These are phyloP conservation scores for Diaporthe helianthi DNA, from an alignment of 2,329 filamentous ascomycete species.

Conservation along the genomic window DNA sequence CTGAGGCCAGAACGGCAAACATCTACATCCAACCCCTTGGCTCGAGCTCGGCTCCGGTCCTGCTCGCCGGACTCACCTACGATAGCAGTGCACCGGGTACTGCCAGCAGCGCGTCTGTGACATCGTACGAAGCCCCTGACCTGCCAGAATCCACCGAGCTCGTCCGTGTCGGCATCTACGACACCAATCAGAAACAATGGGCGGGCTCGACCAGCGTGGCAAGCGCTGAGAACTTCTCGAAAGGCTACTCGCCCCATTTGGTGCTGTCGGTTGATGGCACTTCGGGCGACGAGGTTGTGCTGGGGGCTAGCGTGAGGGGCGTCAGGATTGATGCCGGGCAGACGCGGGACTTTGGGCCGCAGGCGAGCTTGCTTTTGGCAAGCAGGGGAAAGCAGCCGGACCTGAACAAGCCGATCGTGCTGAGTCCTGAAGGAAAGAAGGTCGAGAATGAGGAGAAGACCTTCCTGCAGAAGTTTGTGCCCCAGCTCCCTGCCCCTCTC, in stretches of 20 bases:
- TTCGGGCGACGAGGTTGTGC: constrained; percentile 47
- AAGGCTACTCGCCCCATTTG: constrained; percentile 66
- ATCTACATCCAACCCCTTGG: constrained; percentile 62
- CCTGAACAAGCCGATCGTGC: constrained; percentile 69
- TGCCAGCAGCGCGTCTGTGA: constrained; percentile 54
- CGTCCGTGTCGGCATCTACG: constrained; percentile 65
- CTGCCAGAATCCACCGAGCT: constrained; percentile 54
- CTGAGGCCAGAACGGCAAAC: constrained; percentile 53
- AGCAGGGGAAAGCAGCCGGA: constrained; percentile 61
- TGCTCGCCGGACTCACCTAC: constrained; percentile 66
- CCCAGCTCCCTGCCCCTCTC: neutral
- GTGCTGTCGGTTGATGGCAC: constrained; percentile 57
- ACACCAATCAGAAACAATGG: constrained; percentile 56
- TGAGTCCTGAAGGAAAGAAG: constrained; percentile 66
- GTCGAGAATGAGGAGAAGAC: constrained; percentile 66
- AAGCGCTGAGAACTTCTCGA: constrained; percentile 63
- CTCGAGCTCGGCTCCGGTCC: constrained; percentile 44
- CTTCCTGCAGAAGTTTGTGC: constrained; percentile 69
- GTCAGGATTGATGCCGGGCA: constrained; percentile 67
- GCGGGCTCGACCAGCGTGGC: constrained; percentile 62
- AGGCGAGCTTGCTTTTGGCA: constrained; percentile 58
- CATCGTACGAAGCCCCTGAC: constrained; percentile 64
- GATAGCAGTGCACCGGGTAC: constrained; percentile 49
- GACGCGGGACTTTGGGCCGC: constrained; percentile 70
- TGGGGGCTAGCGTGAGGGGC: constrained; percentile 62